Base-by-base conservation (phyloP, 345 rosid genomes). In the Sonneratia alba region DNA sequence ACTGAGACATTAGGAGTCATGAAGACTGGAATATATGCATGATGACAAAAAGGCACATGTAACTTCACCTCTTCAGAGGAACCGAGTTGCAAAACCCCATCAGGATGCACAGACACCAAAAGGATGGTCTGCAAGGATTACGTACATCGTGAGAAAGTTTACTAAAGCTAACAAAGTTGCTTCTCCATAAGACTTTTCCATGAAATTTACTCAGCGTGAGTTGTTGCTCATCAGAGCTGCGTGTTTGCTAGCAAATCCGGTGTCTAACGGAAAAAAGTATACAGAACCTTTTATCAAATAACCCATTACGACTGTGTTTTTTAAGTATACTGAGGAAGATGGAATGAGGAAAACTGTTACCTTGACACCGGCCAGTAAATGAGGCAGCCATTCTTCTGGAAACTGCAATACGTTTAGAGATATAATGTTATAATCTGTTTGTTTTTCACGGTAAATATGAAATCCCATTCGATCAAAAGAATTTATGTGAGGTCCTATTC, bases 51-150 rank as follows among this genome's bases (percentile, higher is more conserved):
- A 72, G 53, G 38, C 51, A 76, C 19, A 45, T 27, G 55, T 61
- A 67, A 18, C 71, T 84, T 8, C 77, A 88, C 91, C 87, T 74
- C 76, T 69, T 84, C 78, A 68, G 77, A 66, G 3, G 93, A 89
- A 21, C 93, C 93, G 22, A 89, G 88, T 73, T 89, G 92, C 71
- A 88, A 27, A 61, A 88, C 93, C 42, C 91, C 91, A 62, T 79
- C 81, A 27, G 88, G 88, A 84, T 79, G 87, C 70, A 84, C 83
- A 71, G 93, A 84, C 37, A 85, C 79, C 75, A 85, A 76, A 77
- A 85, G 73, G 48, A 87, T 75, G 66, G 91, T 87, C 93, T 89
- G 87, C 86, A 77, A 78, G 75, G 32, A 80, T 68, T 36, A 72
- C 19, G 63, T 69, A 66, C 22, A 34, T 36, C 19, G 53, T 73